A percentile compares a stretch with the other conserved stretches of the same genome.
These are phyloP conservation scores for Vitis rupestris DNA, from an alignment of 164 flowering plant species.

Conservation along the genomic window DNA sequence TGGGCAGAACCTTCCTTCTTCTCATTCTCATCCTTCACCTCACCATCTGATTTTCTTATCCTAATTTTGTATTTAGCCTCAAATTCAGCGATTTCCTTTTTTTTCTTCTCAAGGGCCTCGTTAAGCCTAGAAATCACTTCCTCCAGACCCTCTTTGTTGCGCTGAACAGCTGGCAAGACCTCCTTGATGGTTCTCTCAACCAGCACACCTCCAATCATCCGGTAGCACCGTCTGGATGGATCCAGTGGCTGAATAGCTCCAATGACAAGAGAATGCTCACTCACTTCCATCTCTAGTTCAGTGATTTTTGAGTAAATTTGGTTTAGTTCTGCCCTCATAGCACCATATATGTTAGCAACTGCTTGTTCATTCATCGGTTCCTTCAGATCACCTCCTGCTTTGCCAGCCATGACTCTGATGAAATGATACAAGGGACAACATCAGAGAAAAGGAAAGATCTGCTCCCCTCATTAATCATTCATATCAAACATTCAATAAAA, in stretches of 20 bases:
- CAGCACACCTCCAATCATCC: constrained; percentile 95
- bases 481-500: too few relatives aligned
- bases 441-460: too few relatives aligned
- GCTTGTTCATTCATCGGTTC: constrained; percentile 84
- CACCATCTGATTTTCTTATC: constrained; percentile 61
- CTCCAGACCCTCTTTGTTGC: constrained; percentile 87
- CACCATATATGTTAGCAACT: constrained; percentile 65
- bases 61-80: constrained; percentile 81
- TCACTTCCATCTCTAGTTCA: constrained; percentile 93
- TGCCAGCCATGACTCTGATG: constrained; percentile 45
- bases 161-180: constrained; percentile 87
- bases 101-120: constrained; percentile 85
- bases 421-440: not conserved
- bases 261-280: constrained; percentile 84
- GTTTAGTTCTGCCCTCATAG: constrained; percentile 77
- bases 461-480: too few relatives aligned
- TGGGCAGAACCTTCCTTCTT: constrained; percentile 81
- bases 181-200: constrained; percentile 92
- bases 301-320: constrained; percentile 86
- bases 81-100: constrained; percentile 68
- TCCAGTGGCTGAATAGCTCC: constrained; percentile 83
- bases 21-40: constrained; percentile 51
- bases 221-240: constrained; percentile 78
- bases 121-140: constrained; percentile 77
- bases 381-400: constrained; percentile 37